phyloP scores from a whole-genome alignment of 371 early-diverging fungal species.

The Rhizopus delemar region DNA sequence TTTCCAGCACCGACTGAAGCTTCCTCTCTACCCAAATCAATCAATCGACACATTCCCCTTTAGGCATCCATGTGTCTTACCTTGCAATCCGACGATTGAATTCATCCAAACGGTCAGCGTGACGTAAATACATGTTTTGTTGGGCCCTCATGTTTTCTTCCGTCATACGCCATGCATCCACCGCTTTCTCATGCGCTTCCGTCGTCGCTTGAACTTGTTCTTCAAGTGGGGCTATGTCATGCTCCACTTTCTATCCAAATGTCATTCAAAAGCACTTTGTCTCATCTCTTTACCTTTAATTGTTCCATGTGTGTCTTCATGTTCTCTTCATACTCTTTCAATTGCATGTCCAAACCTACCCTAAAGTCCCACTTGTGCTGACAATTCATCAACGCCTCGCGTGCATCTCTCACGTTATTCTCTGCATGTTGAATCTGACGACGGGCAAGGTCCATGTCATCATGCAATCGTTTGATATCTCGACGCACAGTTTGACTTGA shows the following conservation, averaged over 20 bases:
- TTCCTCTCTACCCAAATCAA: constrained; percentile 7
- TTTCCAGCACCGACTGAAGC: constrained; percentile 9
- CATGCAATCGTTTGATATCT: constrained; percentile 56
- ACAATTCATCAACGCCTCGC: constrained; percentile 39
- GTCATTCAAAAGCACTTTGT: neutral
- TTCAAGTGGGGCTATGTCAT: constrained; percentile 16
- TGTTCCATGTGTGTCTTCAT: constrained; percentile 15
- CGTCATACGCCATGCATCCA: constrained; percentile 2
- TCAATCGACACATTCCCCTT: no score
- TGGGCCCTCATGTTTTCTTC: constrained; percentile 15
- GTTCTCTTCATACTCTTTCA: constrained; percentile 30
- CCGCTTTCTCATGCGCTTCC: constrained; percentile 34
- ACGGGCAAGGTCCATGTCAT: constrained; percentile 43
- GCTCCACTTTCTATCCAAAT: constrained; percentile 11
- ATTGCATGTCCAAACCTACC: constrained; percentile 10
- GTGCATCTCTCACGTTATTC: constrained; percentile 47
- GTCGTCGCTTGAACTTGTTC: constrained; percentile 29
- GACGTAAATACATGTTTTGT: constrained; percentile 7
- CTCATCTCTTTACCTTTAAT: constrained; percentile 9
- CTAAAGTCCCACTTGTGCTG: constrained; percentile 26
- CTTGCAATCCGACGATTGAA: constrained; percentile 12
- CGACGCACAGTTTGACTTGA: constrained; percentile 32
- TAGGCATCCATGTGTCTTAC: constrained; percentile 5
- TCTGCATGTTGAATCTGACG: constrained; percentile 51
- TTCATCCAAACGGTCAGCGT: constrained; percentile 18